Evolutionary conservation across 73 alveolate genomes (phyloP).

Genomic region (Tetrahymena malaccensis): DNA sequence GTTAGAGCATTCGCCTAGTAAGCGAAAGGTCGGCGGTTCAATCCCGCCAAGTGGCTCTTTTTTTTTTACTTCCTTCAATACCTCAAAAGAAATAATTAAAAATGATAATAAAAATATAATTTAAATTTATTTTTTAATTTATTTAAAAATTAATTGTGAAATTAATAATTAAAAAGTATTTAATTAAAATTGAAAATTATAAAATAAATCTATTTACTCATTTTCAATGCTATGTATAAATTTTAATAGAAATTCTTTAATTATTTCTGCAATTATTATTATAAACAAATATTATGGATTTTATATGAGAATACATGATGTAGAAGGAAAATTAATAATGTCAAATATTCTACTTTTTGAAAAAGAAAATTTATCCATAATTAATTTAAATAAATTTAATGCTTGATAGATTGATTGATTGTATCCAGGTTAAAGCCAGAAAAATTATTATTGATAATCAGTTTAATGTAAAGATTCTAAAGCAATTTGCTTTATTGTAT

Average conservation of each 20-base stretch:
- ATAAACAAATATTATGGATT: too few species aligned
- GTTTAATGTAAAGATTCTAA: neutral
- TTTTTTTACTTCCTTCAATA: neutral
- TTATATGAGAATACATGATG: too few species aligned
- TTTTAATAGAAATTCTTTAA: too few species aligned
- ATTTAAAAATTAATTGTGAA: too few species aligned
- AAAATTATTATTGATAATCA: neutral
- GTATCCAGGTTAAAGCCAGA: neutral
- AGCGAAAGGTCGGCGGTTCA: constrained; percentile 4
- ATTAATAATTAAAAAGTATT: too few species aligned
- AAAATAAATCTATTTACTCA: too few species aligned
- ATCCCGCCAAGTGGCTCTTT: constrained; percentile 1
- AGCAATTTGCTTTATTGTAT: neutral
- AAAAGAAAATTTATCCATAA: neutral
- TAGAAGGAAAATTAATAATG: neutral
- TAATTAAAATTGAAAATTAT: too few species aligned
- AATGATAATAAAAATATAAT: neutral
- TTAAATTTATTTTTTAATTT: neutral
- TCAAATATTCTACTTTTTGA: neutral
- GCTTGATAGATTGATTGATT: neutral
- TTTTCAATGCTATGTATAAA: too few species aligned
- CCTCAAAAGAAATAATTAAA: neutral
- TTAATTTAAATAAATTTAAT: too few species aligned
- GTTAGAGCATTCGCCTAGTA: constrained; percentile 1
- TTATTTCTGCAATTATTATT: too few species aligned